Percentiles rank a stretch among this genome's conserved stretches.
These are phyloP conservation scores for Mangifera indica DNA, from an alignment of 345 rosid genomes.

Conservation along the genomic window DNA sequence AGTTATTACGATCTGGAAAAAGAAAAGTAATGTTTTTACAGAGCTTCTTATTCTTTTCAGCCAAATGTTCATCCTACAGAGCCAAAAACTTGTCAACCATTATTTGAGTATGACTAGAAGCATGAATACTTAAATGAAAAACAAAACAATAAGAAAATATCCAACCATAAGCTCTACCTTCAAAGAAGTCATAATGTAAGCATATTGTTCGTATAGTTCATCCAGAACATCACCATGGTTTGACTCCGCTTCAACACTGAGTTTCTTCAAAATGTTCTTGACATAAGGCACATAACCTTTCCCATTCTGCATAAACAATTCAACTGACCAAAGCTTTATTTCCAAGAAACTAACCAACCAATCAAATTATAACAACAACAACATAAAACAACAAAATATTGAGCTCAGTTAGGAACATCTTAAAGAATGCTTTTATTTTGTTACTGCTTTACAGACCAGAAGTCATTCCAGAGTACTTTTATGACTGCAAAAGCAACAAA, in stretches of 20 bases:
- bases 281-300: constrained; percentile 46
- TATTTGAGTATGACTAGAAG: constrained; percentile 4
- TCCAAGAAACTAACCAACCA: not conserved
- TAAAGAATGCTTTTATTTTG: not conserved
- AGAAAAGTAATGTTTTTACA: constrained; percentile 69
- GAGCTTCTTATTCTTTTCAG: constrained; percentile 46
- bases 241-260: constrained; percentile 65
- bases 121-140: not conserved
- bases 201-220: constrained; percentile 63
- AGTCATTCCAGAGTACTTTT: not conserved
- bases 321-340: constrained; percentile 19
- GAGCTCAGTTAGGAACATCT: not conserved
- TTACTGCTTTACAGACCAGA: too few species aligned
- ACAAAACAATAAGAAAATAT: not conserved
- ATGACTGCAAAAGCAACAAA: not conserved
- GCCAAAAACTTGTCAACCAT: constrained; percentile 11
- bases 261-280: constrained; percentile 67
- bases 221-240: constrained; percentile 50
- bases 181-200: constrained; percentile 49
- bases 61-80: constrained; percentile 41
- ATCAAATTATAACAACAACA: too few species aligned
- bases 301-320: constrained; percentile 39
- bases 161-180: constrained; percentile 42
- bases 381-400: not conserved
- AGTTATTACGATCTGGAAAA: constrained; percentile 58